Percentiles rank a stretch among this genome's conserved stretches.
phyloP scores from a whole-genome alignment of 345 rosid species.

The Brassica incana region DNA sequence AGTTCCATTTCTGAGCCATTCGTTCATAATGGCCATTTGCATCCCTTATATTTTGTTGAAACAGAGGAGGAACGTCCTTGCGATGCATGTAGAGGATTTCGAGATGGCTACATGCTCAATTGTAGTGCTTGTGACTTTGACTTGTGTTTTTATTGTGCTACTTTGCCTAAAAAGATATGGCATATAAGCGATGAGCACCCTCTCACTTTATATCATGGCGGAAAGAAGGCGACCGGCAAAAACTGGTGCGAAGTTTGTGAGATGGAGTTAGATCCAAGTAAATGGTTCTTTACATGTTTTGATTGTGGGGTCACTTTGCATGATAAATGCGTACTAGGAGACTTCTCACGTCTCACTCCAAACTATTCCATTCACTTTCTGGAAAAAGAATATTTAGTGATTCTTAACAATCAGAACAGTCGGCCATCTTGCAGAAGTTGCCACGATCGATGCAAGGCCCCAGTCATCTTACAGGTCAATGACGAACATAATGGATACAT shows the following conservation, averaged over 20 bases:
- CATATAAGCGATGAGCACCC: slow-evolving; percentile 20
- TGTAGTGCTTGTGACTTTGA: background rate
- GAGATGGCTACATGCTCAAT: background rate
- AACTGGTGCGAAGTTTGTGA: slow-evolving; percentile 21
- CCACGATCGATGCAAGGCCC: slow-evolving; percentile 24
- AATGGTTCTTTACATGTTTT: background rate
- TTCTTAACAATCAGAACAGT: background rate
- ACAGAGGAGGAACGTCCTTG: background rate
- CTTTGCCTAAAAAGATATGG: background rate
- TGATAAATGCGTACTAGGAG: slow-evolving; percentile 7
- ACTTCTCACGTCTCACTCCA: slow-evolving; percentile 5
- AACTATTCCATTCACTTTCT: background rate
- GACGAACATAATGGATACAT: background rate
- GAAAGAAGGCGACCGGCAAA: background rate
- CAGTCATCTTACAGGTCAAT: background rate
- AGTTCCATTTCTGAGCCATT: slow-evolving; percentile 14
- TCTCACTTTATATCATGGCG: background rate
- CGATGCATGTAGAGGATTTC: background rate
- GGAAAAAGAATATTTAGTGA: background rate
- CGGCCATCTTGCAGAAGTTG: background rate
- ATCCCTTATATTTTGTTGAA: background rate
- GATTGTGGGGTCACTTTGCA: slow-evolving; percentile 6
- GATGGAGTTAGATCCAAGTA: background rate
- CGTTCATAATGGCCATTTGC: background rate
- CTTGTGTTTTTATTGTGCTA: background rate